phyloP scores from a whole-genome alignment of 129 eudicot species.

The Flaveria bidentis region DNA sequence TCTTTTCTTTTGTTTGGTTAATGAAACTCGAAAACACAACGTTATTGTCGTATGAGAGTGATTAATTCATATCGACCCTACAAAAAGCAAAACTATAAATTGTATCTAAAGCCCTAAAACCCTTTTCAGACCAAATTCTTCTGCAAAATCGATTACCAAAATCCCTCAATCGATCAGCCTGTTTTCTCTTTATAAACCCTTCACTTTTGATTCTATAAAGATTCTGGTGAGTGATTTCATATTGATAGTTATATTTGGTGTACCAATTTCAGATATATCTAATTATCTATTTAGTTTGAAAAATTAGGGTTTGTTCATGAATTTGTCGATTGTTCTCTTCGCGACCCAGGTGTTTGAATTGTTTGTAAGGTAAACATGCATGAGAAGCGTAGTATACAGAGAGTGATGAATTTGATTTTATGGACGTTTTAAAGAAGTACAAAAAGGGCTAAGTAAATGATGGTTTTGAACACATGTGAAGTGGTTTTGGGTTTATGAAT shows the following conservation, averaged over 20 bases:
- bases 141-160: slow-evolving; percentile 17
- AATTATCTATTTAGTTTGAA: slow-evolving; percentile 3
- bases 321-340: no score
- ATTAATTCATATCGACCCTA: slow-evolving; percentile 31
- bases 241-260: not conserved
- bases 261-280: not conserved
- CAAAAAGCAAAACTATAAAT: slow-evolving; percentile 40
- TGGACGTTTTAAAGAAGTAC: no score
- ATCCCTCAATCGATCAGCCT: slow-evolving; percentile 19
- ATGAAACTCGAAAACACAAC: no score
- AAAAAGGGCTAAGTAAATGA: no score
- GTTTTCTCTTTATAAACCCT: slow-evolving; percentile 5
- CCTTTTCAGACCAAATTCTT: slow-evolving; percentile 18
- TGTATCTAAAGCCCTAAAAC: slow-evolving; percentile 30
- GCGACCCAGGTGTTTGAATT: not conserved
- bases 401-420: no score
- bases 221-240: slow-evolving; percentile 27
- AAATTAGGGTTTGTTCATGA: slow-evolving; percentile 23
- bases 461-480: not conserved
- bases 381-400: no score
- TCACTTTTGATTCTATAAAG: not conserved
- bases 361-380: not conserved
- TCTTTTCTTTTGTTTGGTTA: no score
- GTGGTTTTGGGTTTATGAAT: not conserved
- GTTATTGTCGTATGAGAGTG: no score